Conservation (phyloP, 1,284 basidiomycete species). For the Cerioporus squamosus region DNA sequence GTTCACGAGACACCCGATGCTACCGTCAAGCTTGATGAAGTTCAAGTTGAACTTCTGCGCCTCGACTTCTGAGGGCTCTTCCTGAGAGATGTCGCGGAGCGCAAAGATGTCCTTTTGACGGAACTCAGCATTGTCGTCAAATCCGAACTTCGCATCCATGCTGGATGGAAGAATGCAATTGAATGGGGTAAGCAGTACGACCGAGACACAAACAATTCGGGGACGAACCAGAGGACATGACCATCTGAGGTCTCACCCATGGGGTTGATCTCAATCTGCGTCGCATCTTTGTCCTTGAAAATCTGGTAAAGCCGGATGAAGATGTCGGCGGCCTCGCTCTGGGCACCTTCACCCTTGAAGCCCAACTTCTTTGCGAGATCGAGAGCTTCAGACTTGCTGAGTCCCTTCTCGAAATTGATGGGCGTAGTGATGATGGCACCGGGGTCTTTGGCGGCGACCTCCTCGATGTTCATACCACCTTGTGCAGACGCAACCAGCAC, state of each 20-base stretch:
- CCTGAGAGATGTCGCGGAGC: conserved; percentile 92
- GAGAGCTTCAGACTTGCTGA: conserved; percentile 76
- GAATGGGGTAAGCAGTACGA: background rate
- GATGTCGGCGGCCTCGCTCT: conserved; percentile 88
- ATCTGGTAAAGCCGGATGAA: conserved; percentile 96
- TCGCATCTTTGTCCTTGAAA: conserved; percentile 99
- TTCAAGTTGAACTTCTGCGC: conserved; percentile 95
- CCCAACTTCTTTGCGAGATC: conserved; percentile 90
- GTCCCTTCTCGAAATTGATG: conserved; percentile 87
- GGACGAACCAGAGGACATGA: conserved; percentile 83
- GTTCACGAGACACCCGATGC: conserved; percentile 97
- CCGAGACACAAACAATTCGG: background rate
- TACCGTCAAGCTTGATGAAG: conserved; percentile 99
- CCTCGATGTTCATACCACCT: conserved; percentile 99
- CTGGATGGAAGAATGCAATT: conserved; percentile 55
- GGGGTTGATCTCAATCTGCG: conserved; percentile 99
- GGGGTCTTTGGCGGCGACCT: conserved; percentile 98
- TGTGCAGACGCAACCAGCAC: conserved; percentile 95
- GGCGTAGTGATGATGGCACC: conserved; percentile 95
- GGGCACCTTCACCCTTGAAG: conserved; percentile 76
- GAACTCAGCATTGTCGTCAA: conserved; percentile 99
- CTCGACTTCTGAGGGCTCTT: conserved; percentile 96
- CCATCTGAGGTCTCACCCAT: conserved; percentile 96
- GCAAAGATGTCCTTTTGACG: conserved; percentile 92
- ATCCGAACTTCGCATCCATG: conserved; percentile 99